Conservation (phyloP, 495 filamentous ascomycete species). For the Cercophora samala region DNA sequence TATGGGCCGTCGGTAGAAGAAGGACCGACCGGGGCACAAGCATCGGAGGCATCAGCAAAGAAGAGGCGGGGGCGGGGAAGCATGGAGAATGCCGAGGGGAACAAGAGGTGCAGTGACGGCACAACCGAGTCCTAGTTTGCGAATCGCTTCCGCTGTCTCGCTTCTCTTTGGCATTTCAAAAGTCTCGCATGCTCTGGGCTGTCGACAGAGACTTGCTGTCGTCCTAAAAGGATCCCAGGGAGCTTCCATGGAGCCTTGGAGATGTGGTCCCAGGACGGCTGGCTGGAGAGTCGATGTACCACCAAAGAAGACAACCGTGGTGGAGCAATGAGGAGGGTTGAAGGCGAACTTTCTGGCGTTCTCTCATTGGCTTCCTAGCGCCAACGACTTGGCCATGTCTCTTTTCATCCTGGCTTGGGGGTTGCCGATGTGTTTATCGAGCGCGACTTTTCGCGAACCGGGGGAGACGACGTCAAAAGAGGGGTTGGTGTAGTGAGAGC, state of each 20-base stretch:
- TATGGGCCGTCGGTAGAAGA: slow-evolving; percentile 1
- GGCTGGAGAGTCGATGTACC: background rate
- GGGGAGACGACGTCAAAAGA: slow-evolving; percentile 3
- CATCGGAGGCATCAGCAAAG: slow-evolving; percentile 7
- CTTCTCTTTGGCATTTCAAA: too few relatives aligned
- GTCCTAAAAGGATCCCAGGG: too few relatives aligned
- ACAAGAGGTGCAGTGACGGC: slow-evolving; percentile 12
- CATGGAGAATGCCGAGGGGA: slow-evolving; percentile 16
- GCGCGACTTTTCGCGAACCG: slow-evolving; percentile 14
- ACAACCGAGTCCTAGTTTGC: slow-evolving; percentile 19
- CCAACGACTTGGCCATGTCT: background rate
- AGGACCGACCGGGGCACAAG: background rate
- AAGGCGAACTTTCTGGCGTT: slow-evolving; percentile 13
- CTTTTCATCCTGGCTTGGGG: slow-evolving; percentile 5
- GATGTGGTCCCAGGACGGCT: background rate
- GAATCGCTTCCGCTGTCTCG: background rate
- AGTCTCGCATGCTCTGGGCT: too few relatives aligned
- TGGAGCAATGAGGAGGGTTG: slow-evolving; percentile 23
- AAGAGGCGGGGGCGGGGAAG: slow-evolving; percentile 17
- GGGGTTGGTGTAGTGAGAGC: slow-evolving; percentile 29
- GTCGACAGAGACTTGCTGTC: too few relatives aligned
- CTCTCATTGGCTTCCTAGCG: slow-evolving; percentile 20
- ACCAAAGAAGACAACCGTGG: slow-evolving; percentile 1
- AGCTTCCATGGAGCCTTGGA: background rate
- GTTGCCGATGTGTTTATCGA: slow-evolving; percentile 20